Evolutionary conservation across 768 basidiomycete species (phyloP), one percentile per base, ranked within the genome.

Genomic region (Epithele typhae): DNA sequence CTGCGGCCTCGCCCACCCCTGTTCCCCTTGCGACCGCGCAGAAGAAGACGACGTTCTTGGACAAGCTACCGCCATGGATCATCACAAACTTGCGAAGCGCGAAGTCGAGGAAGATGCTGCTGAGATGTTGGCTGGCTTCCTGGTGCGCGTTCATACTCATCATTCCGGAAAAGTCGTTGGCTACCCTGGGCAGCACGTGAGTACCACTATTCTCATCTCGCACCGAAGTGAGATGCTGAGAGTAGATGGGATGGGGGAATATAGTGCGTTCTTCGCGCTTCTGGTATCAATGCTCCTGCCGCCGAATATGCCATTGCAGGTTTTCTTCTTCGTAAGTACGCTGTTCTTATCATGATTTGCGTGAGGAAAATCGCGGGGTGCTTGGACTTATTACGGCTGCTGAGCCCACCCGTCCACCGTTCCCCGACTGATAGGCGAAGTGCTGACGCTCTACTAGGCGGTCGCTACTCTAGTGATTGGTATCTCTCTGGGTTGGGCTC

Each of bases 401-500:
- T n/a, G n/a, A n/a, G n/a, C n/a, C n/a, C n/a, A n/a, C n/a, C n/a
- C n/a, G n/a, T n/a, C n/a, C n/a, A n/a, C n/a, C n/a, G n/a, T n/a
- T n/a, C n/a, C n/a, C n/a, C n/a, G n/a, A n/a, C n/a, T n/a, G n/a
- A n/a, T n/a, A n/a, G n/a, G n/a, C n/a, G n/a, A n/a, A n/a, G n/a
- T n/a, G n/a, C n/a, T n/a, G n/a, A n/a, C n/a, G n/a, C n/a, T n/a
- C n/a, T n/a, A n/a, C n/a, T n/a, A 74, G 72, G 56, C 61, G 4
- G 55, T 73, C 1, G 57, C 68, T 15, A 79, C 73, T 0, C 52
- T 81, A 30, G 50, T 76, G 21, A 12, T 79, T 6, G 79, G 79
- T 1, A 53, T 75, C 37, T 63, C 68, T 2, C 36, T 76, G 1
- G 78, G 78, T 10, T 82, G 80, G 79, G 79, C 71, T 0, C 66